These are phyloP conservation scores for Lachancea lanzarotensis DNA, from an alignment of 805 yeast species.

Conservation along the genomic window DNA sequence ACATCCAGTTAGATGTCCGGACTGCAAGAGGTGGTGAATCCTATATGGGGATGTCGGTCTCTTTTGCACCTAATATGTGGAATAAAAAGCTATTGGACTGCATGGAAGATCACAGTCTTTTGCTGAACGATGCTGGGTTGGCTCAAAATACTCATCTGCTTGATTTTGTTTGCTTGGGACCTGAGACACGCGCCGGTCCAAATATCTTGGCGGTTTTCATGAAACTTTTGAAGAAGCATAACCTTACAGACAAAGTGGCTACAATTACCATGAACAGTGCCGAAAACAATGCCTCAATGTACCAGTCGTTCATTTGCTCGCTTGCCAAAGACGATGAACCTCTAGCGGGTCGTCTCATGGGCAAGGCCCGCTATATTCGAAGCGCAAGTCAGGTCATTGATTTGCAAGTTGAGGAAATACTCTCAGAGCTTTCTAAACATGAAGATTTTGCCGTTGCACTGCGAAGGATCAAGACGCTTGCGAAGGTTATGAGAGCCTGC, in stretches of 20 bases:
- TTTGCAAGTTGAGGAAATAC: not conserved
- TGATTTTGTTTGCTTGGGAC: constrained; percentile 5
- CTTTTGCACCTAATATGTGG: constrained; percentile 8
- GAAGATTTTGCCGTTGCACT: constrained; percentile 1
- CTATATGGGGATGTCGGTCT: constrained; percentile 4
- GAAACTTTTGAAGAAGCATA: constrained; percentile 1
- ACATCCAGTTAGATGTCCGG: constrained; percentile 7
- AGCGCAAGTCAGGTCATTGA: constrained; percentile 6
- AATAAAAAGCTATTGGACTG: not conserved
- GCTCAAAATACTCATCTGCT: constrained; percentile 6
- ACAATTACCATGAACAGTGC: constrained; percentile 8
- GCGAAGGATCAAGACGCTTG: constrained; percentile 2
- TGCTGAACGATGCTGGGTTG: constrained; percentile 2
- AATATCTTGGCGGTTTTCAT: not conserved
- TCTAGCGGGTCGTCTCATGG: constrained; percentile 3
- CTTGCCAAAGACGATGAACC: not conserved
- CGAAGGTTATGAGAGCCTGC: constrained; percentile 1
- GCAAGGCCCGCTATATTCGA: constrained; percentile 1
- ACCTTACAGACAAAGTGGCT: constrained; percentile 8
- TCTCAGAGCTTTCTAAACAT: not conserved
- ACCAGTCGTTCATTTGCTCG: not conserved
- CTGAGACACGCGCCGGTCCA: not conserved
- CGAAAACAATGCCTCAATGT: not conserved
- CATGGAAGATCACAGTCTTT: not conserved
- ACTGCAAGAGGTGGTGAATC: constrained; percentile 3